phyloP scores from a whole-genome alignment of 495 filamentous ascomycete genomes.

The Neurospora sp. region DNA sequence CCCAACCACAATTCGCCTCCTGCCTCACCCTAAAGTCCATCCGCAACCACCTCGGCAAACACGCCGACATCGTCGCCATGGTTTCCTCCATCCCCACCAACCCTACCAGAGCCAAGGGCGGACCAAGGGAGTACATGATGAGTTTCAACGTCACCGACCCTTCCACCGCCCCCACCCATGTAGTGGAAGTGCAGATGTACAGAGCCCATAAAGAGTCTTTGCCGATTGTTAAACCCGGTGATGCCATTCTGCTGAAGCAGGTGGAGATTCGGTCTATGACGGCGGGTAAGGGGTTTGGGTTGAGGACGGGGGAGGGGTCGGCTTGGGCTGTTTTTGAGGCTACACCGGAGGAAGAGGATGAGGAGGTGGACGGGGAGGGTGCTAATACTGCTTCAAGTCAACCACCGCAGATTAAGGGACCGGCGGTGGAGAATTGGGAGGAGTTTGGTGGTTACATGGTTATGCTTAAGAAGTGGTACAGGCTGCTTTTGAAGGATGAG shows the following conservation, averaged over 20 bases:
- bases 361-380: background rate
- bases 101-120: conserved; percentile 50
- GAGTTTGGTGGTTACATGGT: conserved; percentile 24
- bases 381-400: background rate
- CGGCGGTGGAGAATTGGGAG: conserved; percentile 33
- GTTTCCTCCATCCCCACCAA: conserved; percentile 46
- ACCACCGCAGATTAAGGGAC: conserved; percentile 34
- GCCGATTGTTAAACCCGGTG: conserved; percentile 57
- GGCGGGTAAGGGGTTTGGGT: conserved; percentile 36
- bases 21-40: conserved; percentile 60
- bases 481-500: conserved; percentile 20
- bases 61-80: conserved; percentile 57
- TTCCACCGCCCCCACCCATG: conserved; percentile 34
- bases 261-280: conserved; percentile 61
- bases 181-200: conserved; percentile 58
- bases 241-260: conserved; percentile 64
- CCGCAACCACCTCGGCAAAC: conserved; percentile 41
- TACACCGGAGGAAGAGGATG: conserved; percentile 7
- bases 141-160: conserved; percentile 63
- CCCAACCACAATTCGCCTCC: conserved; percentile 52
- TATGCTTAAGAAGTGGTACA: conserved; percentile 31
- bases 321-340: conserved; percentile 56
- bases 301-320: conserved; percentile 32
- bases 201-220: conserved; percentile 62
- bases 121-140: conserved; percentile 59